Percentiles rank a stretch among this genome's conserved stretches.
Conservation (phyloP, 23 red algal genomes). For the Pyropia haitanensis region DNA sequence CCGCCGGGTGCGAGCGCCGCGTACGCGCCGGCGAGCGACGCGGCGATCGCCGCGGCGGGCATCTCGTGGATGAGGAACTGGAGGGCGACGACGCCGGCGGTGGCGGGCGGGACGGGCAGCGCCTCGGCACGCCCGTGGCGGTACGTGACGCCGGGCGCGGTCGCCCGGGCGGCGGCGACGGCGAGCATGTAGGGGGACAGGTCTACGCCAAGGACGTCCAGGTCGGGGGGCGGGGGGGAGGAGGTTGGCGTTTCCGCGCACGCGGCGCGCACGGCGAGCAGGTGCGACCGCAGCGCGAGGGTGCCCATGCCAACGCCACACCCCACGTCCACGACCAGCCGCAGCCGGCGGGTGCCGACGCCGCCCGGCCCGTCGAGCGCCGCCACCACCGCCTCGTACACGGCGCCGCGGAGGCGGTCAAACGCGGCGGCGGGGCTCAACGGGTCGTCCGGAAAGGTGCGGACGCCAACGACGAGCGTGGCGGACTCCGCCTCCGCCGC, state of each 20-base stretch:
- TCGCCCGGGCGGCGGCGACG: conserved; percentile 1
- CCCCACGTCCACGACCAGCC: conserved; percentile 36
- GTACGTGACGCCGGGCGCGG: conserved; percentile 13
- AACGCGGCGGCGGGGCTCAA: conserved; percentile 1
- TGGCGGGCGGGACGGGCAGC: conserved; percentile 1
- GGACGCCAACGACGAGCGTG: conserved; percentile 21
- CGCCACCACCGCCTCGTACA: conserved; percentile 4
- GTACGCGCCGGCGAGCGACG: conserved; percentile 19
- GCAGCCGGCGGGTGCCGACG: background rate
- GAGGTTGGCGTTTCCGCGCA: too few species aligned
- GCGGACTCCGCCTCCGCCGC: conserved; percentile 45
- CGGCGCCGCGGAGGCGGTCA: conserved; percentile 6
- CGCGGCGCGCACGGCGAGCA: background rate
- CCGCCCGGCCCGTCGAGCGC: too few species aligned
- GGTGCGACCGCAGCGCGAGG: background rate
- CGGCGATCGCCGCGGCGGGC: conserved; percentile 25
- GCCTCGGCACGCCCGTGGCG: conserved; percentile 38
- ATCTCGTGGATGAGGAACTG: conserved; percentile 60
- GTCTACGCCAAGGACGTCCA: conserved; percentile 30
- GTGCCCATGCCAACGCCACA: conserved; percentile 49
- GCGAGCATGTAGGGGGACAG: conserved; percentile 46
- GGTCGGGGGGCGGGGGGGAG: too few species aligned
- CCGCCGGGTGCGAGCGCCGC: conserved; percentile 24
- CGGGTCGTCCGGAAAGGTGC: conserved; percentile 5
- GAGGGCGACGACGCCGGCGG: conserved; percentile 25